A percentile compares a stretch with the other conserved stretches of the same genome.
These are phyloP conservation scores for Penicillium sp. DNA, from an alignment of 2,329 filamentous ascomycete genomes.

Conservation along the genomic window DNA sequence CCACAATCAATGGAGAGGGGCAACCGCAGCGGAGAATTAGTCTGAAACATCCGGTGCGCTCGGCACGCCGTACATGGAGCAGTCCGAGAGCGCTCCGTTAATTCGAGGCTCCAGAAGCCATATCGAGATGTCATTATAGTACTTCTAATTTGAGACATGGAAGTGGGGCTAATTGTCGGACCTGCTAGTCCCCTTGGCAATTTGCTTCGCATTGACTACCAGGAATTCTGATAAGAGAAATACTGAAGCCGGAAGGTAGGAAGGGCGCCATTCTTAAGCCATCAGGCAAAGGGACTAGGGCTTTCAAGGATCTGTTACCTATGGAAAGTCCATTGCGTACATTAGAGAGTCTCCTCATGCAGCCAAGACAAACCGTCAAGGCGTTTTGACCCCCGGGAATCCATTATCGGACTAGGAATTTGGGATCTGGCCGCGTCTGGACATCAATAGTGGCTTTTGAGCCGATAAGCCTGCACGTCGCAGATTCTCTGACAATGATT, in stretches of 20 bases:
- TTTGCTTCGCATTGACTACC: not conserved
- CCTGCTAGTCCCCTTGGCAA: not conserved
- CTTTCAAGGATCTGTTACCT: not conserved
- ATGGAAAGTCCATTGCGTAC: not conserved
- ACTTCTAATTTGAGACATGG: not conserved
- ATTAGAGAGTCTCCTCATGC: not conserved
- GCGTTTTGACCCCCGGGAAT: not conserved
- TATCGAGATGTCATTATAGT: not conserved
- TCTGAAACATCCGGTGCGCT: constrained; percentile 21
- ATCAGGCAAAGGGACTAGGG: not conserved
- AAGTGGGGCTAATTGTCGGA: not conserved
- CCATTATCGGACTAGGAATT: not conserved
- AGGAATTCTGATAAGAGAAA: not conserved
- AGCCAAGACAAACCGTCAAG: not conserved
- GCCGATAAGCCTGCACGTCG: not conserved
- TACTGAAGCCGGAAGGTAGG: not conserved
- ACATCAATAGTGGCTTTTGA: not conserved
- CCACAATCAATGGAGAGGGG: not conserved
- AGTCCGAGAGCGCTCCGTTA: not conserved
- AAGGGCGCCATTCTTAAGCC: not conserved
- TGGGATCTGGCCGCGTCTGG: not conserved
- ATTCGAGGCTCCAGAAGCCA: constrained; percentile 3
- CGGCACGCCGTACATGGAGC: constrained; percentile 12
- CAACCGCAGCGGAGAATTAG: constrained; percentile 10
- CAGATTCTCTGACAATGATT: not conserved